These are phyloP conservation scores for Kodamaea sp. DNA, from an alignment of 1,139 yeast genomes.

Conservation along the genomic window DNA sequence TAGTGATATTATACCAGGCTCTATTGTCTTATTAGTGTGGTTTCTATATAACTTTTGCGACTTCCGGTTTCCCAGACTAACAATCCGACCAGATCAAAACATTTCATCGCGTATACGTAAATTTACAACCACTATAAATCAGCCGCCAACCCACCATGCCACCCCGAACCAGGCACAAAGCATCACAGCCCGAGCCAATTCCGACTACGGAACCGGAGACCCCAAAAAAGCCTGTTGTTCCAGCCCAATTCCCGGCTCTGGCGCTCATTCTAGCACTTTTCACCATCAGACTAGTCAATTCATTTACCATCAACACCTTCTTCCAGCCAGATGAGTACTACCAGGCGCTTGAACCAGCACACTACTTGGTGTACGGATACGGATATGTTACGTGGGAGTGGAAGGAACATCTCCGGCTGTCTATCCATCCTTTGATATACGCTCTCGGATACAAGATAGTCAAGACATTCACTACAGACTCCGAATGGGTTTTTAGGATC, in stretches of 20 bases:
- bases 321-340: constrained; percentile 97
- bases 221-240: neutral
- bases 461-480: constrained; percentile 11
- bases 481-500: constrained; percentile 20
- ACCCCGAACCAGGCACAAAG: too few relatives aligned
- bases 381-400: constrained; percentile 97
- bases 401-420: constrained; percentile 71
- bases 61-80: too few relatives aligned
- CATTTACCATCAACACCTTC: constrained; percentile 66
- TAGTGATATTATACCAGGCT: too few relatives aligned
- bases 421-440: constrained; percentile 77
- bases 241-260: neutral
- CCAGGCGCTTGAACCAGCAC: constrained; percentile 94
- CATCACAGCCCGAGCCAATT: too few relatives aligned
- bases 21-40: too few relatives aligned
- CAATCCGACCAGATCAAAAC: too few relatives aligned
- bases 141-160: too few relatives aligned
- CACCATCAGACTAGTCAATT: constrained; percentile 54
- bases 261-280: constrained; percentile 9
- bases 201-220: too few relatives aligned
- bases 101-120: too few relatives aligned
- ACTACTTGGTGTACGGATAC: constrained; percentile 66
- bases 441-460: constrained; percentile 39
- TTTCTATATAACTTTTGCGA: too few relatives aligned
- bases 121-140: too few relatives aligned